These are phyloP conservation scores for Metarhizium brunneum DNA, from an alignment of 2,329 filamentous ascomycete genomes.

Conservation along the genomic window DNA sequence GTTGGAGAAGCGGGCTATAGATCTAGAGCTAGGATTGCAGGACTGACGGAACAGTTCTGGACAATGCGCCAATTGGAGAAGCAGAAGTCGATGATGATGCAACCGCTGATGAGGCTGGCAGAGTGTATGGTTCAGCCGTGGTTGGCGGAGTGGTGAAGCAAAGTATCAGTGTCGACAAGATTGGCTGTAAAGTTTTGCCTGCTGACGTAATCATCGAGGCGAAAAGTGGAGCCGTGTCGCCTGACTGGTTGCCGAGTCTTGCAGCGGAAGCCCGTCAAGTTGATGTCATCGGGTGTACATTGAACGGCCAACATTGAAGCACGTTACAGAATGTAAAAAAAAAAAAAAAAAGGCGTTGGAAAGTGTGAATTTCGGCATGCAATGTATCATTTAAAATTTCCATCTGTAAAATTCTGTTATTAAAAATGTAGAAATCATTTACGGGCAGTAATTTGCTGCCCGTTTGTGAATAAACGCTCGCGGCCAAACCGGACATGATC, in stretches of 20 bases:
- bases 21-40: slow-evolving; percentile 2
- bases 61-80: not conserved
- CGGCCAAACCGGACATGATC: not conserved
- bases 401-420: too few species aligned
- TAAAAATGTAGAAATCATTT: too few species aligned
- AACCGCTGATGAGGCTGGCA: slow-evolving; percentile 4
- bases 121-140: slow-evolving; percentile 1
- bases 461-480: not conserved
- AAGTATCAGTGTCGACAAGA: not conserved
- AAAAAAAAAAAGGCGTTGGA: too few species aligned
- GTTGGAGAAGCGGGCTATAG: slow-evolving; percentile 1
- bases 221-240: not conserved
- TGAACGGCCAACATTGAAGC: too few species aligned
- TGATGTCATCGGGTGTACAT: not conserved
- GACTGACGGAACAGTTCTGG: slow-evolving; percentile 1
- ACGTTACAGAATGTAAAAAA: too few species aligned
- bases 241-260: not conserved
- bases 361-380: too few species aligned
- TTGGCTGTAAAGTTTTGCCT: slow-evolving; percentile 10
- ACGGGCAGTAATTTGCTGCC: not conserved
- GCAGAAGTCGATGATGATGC: slow-evolving; percentile 2
- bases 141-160: slow-evolving; percentile 1
- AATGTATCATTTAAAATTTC: too few species aligned
- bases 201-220: slow-evolving; percentile 11
- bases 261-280: not conserved